Conservation (phyloP, 2,329 filamentous ascomycete species). For the Ascochyta pisi region DNA sequence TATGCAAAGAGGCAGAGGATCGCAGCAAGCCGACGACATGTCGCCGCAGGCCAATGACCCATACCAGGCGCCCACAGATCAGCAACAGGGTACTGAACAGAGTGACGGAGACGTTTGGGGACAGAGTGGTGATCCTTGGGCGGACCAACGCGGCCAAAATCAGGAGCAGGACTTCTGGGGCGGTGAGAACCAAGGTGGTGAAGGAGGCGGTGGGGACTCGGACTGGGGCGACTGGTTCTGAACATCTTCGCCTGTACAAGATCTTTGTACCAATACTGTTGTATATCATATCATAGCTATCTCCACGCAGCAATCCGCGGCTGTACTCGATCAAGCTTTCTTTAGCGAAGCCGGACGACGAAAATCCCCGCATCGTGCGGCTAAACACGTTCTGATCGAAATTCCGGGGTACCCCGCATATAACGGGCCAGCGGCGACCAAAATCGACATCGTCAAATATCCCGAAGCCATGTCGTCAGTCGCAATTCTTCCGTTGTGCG, state of each 20-base stretch:
- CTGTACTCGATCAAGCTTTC: neutral
- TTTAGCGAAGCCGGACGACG: neutral
- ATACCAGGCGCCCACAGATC: constrained; percentile 26
- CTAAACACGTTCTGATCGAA: neutral
- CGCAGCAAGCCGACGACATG: constrained; percentile 29
- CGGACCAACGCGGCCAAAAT: constrained; percentile 13
- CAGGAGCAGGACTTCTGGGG: constrained; percentile 42
- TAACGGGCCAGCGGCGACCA: neutral
- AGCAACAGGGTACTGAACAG: constrained; percentile 27
- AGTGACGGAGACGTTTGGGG: constrained; percentile 40
- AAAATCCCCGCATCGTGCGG: neutral
- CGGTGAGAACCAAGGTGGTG: constrained; percentile 37
- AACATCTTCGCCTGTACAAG: constrained; percentile 1
- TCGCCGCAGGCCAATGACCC: constrained; percentile 38
- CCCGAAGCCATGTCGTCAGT: constrained; percentile 15
- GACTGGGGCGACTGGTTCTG: constrained; percentile 38
- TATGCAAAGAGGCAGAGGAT: constrained; percentile 60
- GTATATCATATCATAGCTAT: constrained; percentile 2
- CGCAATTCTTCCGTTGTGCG: constrained; percentile 23
- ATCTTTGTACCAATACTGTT: constrained; percentile 4
- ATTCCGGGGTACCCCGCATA: constrained; percentile 11
- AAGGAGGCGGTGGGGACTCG: constrained; percentile 39
- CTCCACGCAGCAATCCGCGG: neutral
- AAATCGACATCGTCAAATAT: neutral
- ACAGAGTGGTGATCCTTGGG: constrained; percentile 35